phyloP scores from a whole-genome alignment of 495 filamentous ascomycete species.

The Mytilinidion resinicola region DNA sequence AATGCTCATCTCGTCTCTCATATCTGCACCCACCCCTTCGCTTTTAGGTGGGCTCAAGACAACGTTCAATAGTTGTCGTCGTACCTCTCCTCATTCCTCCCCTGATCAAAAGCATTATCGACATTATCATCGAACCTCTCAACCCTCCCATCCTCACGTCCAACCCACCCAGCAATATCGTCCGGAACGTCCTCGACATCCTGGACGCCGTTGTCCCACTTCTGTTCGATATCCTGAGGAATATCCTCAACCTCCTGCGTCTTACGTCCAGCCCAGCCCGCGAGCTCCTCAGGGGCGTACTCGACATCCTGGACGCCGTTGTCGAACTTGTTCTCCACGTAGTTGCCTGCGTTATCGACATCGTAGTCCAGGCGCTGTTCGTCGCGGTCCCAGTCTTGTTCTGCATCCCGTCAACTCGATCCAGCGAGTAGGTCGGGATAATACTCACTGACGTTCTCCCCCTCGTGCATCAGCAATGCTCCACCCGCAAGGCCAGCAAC shows the following conservation, averaged over 20 bases:
- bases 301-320: constrained; percentile 30
- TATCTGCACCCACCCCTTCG: no score
- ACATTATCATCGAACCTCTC: constrained; percentile 40
- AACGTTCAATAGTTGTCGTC: constrained; percentile 5
- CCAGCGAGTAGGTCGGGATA: no score
- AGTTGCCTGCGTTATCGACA: not conserved
- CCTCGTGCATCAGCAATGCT: no score
- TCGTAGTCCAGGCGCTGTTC: no score
- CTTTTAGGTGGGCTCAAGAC: no score
- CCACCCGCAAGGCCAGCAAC: no score
- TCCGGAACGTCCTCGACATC: constrained; percentile 38
- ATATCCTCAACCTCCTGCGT: constrained; percentile 37
- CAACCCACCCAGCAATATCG: constrained; percentile 37
- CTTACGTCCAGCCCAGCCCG: constrained; percentile 38
- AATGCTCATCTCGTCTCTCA: no score
- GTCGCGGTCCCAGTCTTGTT: no score
- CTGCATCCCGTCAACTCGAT: no score
- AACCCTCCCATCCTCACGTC: constrained; percentile 37
- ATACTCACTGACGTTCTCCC: no score
- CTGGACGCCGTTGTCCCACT: constrained; percentile 33
- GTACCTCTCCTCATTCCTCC: constrained; percentile 31
- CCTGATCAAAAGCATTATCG: constrained; percentile 38
- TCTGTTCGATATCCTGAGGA: constrained; percentile 32
- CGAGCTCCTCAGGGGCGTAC: constrained; percentile 39
- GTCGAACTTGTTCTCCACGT: constrained; percentile 24